These are phyloP conservation scores for Mediolabrus comicus DNA, from an alignment of 108 stramenopile species.

Conservation along the genomic window DNA sequence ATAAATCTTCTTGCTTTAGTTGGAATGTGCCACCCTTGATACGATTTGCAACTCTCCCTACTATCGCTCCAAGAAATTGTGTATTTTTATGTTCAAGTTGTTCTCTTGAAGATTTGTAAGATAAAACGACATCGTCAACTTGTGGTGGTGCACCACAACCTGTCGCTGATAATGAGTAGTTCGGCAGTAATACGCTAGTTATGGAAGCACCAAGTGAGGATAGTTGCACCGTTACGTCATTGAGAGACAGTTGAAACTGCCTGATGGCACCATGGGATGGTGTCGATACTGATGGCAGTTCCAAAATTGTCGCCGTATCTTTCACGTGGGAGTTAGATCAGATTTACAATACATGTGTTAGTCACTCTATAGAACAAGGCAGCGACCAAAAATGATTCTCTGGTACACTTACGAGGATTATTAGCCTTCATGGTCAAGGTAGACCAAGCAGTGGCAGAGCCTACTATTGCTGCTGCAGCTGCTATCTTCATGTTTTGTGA, in stretches of 20 bases:
- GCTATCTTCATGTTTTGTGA: neutral
- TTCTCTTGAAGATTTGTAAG: conserved; percentile 49
- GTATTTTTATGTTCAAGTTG: conserved; percentile 52
- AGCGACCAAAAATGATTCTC: too few relatives aligned
- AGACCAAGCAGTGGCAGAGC: neutral
- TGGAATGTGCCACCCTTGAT: conserved; percentile 65
- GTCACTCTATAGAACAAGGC: too few relatives aligned
- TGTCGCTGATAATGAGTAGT: neutral
- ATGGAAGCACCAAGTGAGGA: conserved; percentile 59
- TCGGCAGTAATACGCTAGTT: conserved; percentile 48
- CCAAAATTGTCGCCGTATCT: neutral
- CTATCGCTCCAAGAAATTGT: conserved; percentile 65
- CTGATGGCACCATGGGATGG: conserved; percentile 4
- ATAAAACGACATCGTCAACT: conserved; percentile 61
- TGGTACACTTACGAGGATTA: too few relatives aligned
- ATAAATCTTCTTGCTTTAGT: conserved; percentile 26
- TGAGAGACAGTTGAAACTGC: conserved; percentile 26
- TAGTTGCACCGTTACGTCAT: conserved; percentile 41
- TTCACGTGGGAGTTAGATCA: neutral
- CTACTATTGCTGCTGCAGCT: neutral
- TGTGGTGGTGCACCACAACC: neutral
- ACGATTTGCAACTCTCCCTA: conserved; percentile 88
- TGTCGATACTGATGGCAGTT: neutral
- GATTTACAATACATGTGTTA: too few relatives aligned
- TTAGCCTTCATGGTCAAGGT: neutral